A percentile compares a stretch with the other conserved stretches of the same genome.
phyloP scores from a whole-genome alignment of 441 rosid genomes.

The Mallotus repandus region DNA sequence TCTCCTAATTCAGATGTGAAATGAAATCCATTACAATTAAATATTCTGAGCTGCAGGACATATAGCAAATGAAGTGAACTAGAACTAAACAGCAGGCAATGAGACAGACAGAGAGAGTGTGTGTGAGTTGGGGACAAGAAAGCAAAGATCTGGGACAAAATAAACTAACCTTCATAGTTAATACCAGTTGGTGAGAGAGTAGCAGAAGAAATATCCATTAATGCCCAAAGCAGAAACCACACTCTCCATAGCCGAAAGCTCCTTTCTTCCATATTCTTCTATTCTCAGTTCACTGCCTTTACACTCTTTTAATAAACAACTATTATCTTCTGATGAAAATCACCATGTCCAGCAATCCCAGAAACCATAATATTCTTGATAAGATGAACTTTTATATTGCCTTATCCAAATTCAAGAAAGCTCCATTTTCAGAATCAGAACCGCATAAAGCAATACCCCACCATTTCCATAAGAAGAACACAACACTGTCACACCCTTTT shows the following conservation, averaged over 20 bases:
- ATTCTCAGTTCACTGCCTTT: slow-evolving; percentile 33
- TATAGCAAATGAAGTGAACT: not conserved
- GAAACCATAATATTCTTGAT: slow-evolving; percentile 29
- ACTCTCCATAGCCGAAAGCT: slow-evolving; percentile 46
- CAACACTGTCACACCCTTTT: not conserved
- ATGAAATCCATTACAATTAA: not conserved
- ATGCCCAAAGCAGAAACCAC: slow-evolving; percentile 56
- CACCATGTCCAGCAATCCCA: slow-evolving; percentile 33
- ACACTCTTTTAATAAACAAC: slow-evolving; percentile 22
- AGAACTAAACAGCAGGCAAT: slow-evolving; percentile 7
- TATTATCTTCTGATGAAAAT: slow-evolving; percentile 23
- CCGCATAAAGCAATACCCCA: slow-evolving; percentile 26
- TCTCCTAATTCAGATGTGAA: slow-evolving; percentile 1
- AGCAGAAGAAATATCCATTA: slow-evolving; percentile 57
- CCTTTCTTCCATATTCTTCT: slow-evolving; percentile 39
- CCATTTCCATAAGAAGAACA: slow-evolving; percentile 26
- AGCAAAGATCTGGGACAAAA: slow-evolving; percentile 20
- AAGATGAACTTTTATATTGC: slow-evolving; percentile 22
- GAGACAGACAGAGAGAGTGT: not conserved
- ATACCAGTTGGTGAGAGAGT: slow-evolving; percentile 90
- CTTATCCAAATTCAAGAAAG: slow-evolving; percentile 28
- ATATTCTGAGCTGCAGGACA: not conserved
- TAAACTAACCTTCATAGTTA: slow-evolving; percentile 80
- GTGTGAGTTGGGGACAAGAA: not conserved
- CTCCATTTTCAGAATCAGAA: slow-evolving; percentile 29